These are phyloP conservation scores for Apophysomyces elegans DNA, from an alignment of 371 early-diverging fungal genomes.

Conservation along the genomic window DNA sequence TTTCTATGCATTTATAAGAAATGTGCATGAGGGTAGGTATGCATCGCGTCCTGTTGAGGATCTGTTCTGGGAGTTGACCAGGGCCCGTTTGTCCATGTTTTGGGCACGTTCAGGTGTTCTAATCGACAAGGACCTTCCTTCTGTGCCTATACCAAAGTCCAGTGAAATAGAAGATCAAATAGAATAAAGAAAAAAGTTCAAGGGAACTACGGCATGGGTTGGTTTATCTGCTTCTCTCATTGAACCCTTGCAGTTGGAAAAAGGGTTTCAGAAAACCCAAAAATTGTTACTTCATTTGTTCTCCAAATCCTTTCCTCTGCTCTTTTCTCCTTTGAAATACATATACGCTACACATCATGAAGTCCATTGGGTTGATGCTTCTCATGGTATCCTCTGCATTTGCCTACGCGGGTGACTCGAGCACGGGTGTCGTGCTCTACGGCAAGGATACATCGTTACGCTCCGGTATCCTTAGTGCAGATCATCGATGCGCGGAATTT, in stretches of 20 bases:
- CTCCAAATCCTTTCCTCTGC: not conserved
- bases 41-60: conserved; percentile 67
- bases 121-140: not conserved
- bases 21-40: conserved; percentile 76
- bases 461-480: conserved; percentile 35
- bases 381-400: conserved; percentile 3
- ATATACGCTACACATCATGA: not conserved
- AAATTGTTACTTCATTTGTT: conserved; percentile 1
- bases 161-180: conserved; percentile 2
- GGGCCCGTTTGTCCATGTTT: conserved; percentile 82
- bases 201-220: not conserved
- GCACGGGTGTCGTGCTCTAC: conserved; percentile 35
- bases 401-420: conserved; percentile 29
- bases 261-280: conserved; percentile 1
- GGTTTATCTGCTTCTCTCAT: not conserved
- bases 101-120: conserved; percentile 64
- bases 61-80: conserved; percentile 73
- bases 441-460: conserved; percentile 25
- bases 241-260: not conserved
- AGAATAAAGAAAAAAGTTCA: not conserved
- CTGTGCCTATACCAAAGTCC: not conserved
- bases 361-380: conserved; percentile 6
- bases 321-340: not conserved
- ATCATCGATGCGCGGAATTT: conserved; percentile 38
- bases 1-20: conserved; percentile 85